Conservation (phyloP, 2,329 filamentous ascomycete genomes). For the Anthostomella pinea region DNA sequence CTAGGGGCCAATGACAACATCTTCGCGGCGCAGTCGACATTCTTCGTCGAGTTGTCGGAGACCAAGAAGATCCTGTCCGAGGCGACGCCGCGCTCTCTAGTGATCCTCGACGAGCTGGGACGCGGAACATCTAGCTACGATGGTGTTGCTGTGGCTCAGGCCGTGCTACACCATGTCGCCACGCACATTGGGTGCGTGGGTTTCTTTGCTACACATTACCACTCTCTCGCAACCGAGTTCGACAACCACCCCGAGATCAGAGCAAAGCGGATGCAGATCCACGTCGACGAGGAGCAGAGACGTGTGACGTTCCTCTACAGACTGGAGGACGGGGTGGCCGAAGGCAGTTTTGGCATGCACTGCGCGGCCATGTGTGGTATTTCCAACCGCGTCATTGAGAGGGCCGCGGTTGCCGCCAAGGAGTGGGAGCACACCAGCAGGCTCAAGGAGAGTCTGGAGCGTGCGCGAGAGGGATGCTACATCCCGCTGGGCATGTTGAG, state of each 20-base stretch:
- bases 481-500: conserved; percentile 84
- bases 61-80: conserved; percentile 97
- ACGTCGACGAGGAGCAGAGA: conserved; percentile 79
- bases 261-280: conserved; percentile 88
- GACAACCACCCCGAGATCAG: conserved; percentile 82
- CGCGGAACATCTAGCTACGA: conserved; percentile 95
- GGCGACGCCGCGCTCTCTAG: conserved; percentile 87
- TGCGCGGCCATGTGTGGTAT: conserved; percentile 99
- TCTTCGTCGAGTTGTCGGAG: conserved; percentile 95
- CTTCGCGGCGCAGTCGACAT: conserved; percentile 94
- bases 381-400: conserved; percentile 73
- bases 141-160: conserved; percentile 92
- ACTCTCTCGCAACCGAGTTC: conserved; percentile 89
- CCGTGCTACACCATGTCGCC: conserved; percentile 93
- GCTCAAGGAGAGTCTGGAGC: conserved; percentile 83
- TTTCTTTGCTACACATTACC: conserved; percentile 98
- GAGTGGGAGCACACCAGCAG: conserved; percentile 95
- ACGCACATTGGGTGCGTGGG: conserved; percentile 90
- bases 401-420: conserved; percentile 81
- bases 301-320: conserved; percentile 97
- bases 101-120: conserved; percentile 94
- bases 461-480: conserved; percentile 73
- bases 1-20: conserved; percentile 98
- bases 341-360: conserved; percentile 98
- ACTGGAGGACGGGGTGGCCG: conserved; percentile 87